These are phyloP conservation scores for Hericium alpestre DNA, from an alignment of 768 basidiomycete species.

Conservation along the genomic window DNA sequence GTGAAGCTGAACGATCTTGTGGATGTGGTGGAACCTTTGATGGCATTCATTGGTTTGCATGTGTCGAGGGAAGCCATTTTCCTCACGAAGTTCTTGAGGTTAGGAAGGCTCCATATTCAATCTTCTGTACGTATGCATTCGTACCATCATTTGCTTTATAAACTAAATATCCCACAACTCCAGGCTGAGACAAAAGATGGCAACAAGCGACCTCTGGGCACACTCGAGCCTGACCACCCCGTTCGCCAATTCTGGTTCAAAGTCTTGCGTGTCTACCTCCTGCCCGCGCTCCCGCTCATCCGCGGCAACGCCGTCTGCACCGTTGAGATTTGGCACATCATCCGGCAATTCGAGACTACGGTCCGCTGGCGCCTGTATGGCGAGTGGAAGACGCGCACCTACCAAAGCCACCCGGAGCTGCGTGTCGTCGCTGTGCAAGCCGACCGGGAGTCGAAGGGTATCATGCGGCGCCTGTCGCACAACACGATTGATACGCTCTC, in stretches of 20 bases:
- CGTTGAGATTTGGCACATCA: conserved; percentile 86
- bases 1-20: conserved; percentile 56
- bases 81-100: conserved; percentile 68
- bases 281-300: conserved; percentile 81
- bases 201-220: conserved; percentile 48
- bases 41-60: conserved; percentile 73
- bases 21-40: conserved; percentile 66
- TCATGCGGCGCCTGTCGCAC: conserved; percentile 77
- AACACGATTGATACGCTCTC: conserved; percentile 79
- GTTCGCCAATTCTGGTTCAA: conserved; percentile 77
- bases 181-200: conserved; percentile 44
- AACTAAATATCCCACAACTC: conserved; percentile 2
- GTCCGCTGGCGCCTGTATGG: conserved; percentile 88
- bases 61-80: conserved; percentile 70
- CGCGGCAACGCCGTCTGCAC: conserved; percentile 81
- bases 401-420: conserved; percentile 70
- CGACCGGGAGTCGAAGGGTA: conserved; percentile 79
- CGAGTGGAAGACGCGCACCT: conserved; percentile 76
- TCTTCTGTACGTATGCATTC: conserved; percentile 33
- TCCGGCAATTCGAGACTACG: conserved; percentile 67
- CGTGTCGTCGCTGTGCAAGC: conserved; percentile 73
- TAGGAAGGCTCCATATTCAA: conserved; percentile 58
- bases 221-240: conserved; percentile 47
- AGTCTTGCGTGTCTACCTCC: conserved; percentile 65
- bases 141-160: background rate